Conservation (phyloP, 768 basidiomycete species). For the Serendipita indica region DNA sequence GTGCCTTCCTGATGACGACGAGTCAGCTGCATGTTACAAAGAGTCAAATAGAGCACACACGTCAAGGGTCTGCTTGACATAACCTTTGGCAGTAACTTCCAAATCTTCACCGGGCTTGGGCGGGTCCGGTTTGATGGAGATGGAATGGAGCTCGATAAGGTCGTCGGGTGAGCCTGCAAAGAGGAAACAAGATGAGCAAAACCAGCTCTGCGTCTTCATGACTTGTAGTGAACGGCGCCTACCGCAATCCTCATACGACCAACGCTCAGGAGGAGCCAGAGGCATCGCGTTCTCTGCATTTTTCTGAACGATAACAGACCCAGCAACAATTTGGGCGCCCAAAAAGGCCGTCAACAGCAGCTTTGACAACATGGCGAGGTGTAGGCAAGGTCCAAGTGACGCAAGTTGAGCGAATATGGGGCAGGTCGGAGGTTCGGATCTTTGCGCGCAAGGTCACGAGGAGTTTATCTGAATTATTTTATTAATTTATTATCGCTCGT, state of each 20-base stretch:
- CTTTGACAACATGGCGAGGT: not conserved
- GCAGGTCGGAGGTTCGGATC: not conserved
- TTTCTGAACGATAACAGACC: constrained; percentile 13
- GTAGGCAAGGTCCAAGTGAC: constrained; percentile 1
- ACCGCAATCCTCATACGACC: constrained; percentile 14
- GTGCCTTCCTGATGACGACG: constrained; percentile 60
- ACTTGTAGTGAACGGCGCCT: not conserved
- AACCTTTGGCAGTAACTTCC: constrained; percentile 66
- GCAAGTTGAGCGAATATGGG: not conserved
- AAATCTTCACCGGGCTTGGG: constrained; percentile 76
- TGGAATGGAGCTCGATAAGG: constrained; percentile 49
- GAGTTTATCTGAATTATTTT: not conserved
- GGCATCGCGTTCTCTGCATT: constrained; percentile 10
- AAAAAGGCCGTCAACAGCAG: not conserved
- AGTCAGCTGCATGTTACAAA: constrained; percentile 7
- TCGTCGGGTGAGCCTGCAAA: constrained; percentile 32
- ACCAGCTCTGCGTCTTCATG: not conserved
- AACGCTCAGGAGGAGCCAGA: not conserved
- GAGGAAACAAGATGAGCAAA: not conserved
- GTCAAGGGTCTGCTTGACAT: constrained; percentile 43
- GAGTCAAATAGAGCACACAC: constrained; percentile 27
- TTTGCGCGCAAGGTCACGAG: no score
- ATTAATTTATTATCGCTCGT: no score
- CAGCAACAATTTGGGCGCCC: not conserved
- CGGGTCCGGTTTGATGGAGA: constrained; percentile 69